Base-by-base conservation (phyloP, 2,329 filamentous ascomycete species). In the Coniochaeta hoffmannii region DNA sequence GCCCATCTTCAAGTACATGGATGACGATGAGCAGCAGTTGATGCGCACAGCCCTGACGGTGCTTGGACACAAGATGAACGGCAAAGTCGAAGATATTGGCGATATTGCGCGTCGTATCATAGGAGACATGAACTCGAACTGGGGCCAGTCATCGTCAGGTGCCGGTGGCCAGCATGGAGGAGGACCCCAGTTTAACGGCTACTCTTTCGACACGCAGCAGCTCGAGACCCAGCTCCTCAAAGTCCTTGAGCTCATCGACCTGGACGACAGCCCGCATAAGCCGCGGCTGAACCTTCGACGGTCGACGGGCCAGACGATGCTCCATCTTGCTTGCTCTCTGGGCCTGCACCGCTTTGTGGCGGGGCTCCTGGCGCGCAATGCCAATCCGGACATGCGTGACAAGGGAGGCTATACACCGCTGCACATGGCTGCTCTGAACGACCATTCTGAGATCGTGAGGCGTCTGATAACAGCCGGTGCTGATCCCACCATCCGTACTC, bases 361-460 rank as follows among this genome's bases (percentile, higher is more conserved):
- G 12, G 89, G 86, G 30, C 77, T 95, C 26, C 74, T 95, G 19
- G 87, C 86, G 10, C 81, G 89, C 60, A 88, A 89, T n/a, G 89
- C 89, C 19, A 87, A 88, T 64, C 83, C 87, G 1, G 85, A 93
- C 63, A 75, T 85, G 35, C 81, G 84, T 55, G 90, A 96, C 66
- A 87, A 85, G 59, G 87, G 87, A 52, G 90, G 90, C 22, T 93
- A 90, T 69, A 90, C 89, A 4, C 85, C 90, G 14, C 79, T 95
- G 73, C 89, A 95, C 68, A 81, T 93, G 66, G 90, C 90, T 19
- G 85, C 88, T 26, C 80, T 95, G 65, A 86, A 88, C 68, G 83
- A 86, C 59, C 86, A 91, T 64, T 74, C 82, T 11, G 85, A 90
- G 65, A 90, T 94, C 61, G 86, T 93, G 14, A 81, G 87, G 57